phyloP scores from a whole-genome alignment of 306 rosid species.

The Lathyrus tuberosus region DNA sequence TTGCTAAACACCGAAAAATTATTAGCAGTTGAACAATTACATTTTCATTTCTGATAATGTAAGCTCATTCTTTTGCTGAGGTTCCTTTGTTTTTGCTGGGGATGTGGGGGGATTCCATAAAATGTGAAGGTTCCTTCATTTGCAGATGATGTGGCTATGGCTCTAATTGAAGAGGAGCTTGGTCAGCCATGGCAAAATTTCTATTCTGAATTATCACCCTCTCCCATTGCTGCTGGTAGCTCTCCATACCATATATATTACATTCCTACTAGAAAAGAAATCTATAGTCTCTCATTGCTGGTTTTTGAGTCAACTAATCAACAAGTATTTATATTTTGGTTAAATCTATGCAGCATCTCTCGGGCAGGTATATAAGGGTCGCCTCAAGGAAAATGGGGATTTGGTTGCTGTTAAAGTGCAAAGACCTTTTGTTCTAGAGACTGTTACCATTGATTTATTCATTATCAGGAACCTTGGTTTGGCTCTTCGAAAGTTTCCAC shows the following conservation, averaged over 20 bases:
- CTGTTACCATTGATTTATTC: slow-evolving; percentile 86
- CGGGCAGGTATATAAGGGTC: slow-evolving; percentile 97
- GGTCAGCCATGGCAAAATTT: slow-evolving; percentile 95
- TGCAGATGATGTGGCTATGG: slow-evolving; percentile 98
- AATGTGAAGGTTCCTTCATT: slow-evolving; percentile 89
- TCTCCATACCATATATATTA: slow-evolving; percentile 45
- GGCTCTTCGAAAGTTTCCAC: slow-evolving; percentile 89
- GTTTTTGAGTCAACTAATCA: slow-evolving; percentile 33
- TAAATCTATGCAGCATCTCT: slow-evolving; percentile 86
- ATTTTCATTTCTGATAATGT: slow-evolving; percentile 27
- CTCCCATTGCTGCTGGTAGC: slow-evolving; percentile 98
- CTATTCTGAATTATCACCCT: slow-evolving; percentile 88
- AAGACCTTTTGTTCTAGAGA: slow-evolving; percentile 97
- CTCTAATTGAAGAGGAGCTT: slow-evolving; percentile 93
- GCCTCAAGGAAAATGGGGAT: slow-evolving; percentile 90
- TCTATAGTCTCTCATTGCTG: slow-evolving; percentile 40
- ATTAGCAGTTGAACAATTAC: slow-evolving; percentile 21
- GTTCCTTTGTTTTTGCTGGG: slow-evolving; percentile 43
- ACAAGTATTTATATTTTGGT: slow-evolving; percentile 36
- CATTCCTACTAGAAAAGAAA: too few relatives aligned
- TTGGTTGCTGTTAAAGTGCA: slow-evolving; percentile 98
- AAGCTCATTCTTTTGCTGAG: slow-evolving; percentile 38
- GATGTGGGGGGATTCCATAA: slow-evolving; percentile 44
- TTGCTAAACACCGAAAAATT: slow-evolving; percentile 4
- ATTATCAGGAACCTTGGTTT: slow-evolving; percentile 88